These are phyloP conservation scores for Hanseniaspora nectarophila DNA, from an alignment of 805 yeast species.

Conservation along the genomic window DNA sequence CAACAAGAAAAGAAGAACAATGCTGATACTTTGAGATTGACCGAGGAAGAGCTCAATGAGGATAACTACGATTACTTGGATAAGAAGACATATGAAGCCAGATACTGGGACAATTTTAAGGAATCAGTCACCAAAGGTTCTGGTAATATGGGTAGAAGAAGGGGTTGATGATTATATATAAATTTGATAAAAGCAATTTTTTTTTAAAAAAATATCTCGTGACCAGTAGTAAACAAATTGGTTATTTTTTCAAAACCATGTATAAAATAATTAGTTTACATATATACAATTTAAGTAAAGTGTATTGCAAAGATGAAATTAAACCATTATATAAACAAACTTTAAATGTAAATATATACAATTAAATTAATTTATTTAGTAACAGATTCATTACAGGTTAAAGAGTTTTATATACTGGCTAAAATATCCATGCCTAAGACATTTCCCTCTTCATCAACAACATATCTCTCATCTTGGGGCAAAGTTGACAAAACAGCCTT, in stretches of 20 bases:
- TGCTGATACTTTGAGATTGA: conserved; percentile 30
- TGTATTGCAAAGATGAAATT: too few species aligned
- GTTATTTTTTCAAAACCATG: too few species aligned
- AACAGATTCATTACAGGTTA: too few species aligned
- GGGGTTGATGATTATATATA: not conserved
- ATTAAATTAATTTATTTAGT: not conserved
- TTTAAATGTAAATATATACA: not conserved
- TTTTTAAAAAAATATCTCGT: not conserved
- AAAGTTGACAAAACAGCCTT: not conserved
- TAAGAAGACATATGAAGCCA: conserved; percentile 55
- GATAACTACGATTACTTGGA: conserved; percentile 53
- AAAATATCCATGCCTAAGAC: not conserved
- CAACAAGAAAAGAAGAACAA: conserved; percentile 25
- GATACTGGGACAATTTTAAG: conserved; percentile 89
- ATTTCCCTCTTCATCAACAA: not conserved
- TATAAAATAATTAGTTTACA: not conserved
- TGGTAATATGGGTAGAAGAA: conserved; percentile 69
- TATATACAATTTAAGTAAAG: too few species aligned
- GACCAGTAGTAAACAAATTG: not conserved
- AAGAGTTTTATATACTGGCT: not conserved
- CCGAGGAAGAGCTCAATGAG: conserved; percentile 40
- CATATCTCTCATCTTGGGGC: conserved; percentile 3
- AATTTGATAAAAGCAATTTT: too few species aligned
- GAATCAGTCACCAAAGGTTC: conserved; percentile 79
- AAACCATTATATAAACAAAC: too few species aligned